phyloP scores from a whole-genome alignment of 2,329 filamentous ascomycete species.

The Curvularia eragrostidis region DNA sequence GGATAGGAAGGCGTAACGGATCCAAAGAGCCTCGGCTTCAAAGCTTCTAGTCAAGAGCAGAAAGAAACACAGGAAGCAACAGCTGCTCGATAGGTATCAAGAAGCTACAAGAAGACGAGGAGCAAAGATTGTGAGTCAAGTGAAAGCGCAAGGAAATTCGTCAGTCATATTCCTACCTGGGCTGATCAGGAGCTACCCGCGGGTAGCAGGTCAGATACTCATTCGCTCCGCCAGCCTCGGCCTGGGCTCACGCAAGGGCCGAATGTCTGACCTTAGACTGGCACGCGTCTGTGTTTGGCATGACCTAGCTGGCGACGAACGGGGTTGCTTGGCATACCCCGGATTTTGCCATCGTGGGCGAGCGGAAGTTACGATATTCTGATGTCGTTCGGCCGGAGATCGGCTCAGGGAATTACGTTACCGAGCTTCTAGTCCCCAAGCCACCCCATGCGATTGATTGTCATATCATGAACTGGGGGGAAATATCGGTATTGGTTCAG shows the following conservation, averaged over 20 bases:
- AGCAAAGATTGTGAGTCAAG: slow-evolving; percentile 14
- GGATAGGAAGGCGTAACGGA: not conserved
- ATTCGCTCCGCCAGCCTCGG: slow-evolving; percentile 45
- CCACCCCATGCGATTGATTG: slow-evolving; percentile 3
- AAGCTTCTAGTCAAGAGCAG: slow-evolving; percentile 28
- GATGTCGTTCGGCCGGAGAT: slow-evolving; percentile 39
- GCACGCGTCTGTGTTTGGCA: slow-evolving; percentile 26
- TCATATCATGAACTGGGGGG: not conserved
- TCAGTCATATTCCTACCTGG: slow-evolving; percentile 33
- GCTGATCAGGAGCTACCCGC: slow-evolving; percentile 36
- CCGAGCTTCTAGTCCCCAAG: slow-evolving; percentile 13
- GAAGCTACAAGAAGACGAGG: slow-evolving; percentile 10
- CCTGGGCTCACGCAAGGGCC: slow-evolving; percentile 36
- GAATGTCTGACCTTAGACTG: slow-evolving; percentile 19
- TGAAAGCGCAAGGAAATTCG: slow-evolving; percentile 18
- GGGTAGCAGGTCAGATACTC: slow-evolving; percentile 38
- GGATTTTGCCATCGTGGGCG: slow-evolving; percentile 43
- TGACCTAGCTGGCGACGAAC: slow-evolving; percentile 11
- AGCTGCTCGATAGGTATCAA: slow-evolving; percentile 11
- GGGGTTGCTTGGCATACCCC: slow-evolving; percentile 29
- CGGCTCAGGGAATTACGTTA: slow-evolving; percentile 33
- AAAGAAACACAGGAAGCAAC: slow-evolving; percentile 4
- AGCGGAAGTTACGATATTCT: slow-evolving; percentile 40
- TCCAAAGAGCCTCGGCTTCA: slow-evolving; percentile 3
- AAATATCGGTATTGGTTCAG: slow-evolving; percentile 1